phyloP scores from a whole-genome alignment of 495 filamentous ascomycete genomes.

The Margaritispora aquatica region DNA sequence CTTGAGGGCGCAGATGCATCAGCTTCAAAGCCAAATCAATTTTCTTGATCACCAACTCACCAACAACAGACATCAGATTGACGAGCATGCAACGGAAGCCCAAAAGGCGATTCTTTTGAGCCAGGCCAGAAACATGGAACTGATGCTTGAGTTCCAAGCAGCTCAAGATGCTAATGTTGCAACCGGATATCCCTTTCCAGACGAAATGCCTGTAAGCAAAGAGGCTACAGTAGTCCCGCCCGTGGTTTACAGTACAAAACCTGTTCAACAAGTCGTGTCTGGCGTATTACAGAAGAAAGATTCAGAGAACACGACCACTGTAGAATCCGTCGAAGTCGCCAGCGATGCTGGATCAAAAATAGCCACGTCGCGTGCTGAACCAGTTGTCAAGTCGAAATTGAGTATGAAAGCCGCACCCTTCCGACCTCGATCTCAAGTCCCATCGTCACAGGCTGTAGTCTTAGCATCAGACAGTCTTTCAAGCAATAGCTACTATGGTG shows the following conservation, averaged over 20 bases:
- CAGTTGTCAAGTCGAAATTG: conserved; percentile 13
- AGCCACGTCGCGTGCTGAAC: neutral
- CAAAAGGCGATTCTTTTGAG: conserved; percentile 9
- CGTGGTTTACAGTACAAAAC: neutral
- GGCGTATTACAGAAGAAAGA: neutral
- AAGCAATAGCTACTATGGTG: neutral
- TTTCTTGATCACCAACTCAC: conserved; percentile 40
- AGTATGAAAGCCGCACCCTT: conserved; percentile 23
- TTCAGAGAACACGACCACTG: neutral
- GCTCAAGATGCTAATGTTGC: conserved; percentile 3
- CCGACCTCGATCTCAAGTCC: conserved; percentile 21
- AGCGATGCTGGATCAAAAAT: neutral
- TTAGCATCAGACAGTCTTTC: neutral
- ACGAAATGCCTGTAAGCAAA: neutral
- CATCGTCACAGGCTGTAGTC: neutral
- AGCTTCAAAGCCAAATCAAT: conserved; percentile 30
- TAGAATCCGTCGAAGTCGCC: neutral
- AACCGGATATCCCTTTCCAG: neutral
- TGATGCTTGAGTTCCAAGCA: conserved; percentile 10
- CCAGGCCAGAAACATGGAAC: conserved; percentile 15
- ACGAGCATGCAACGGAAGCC: conserved; percentile 25
- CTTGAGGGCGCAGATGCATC: conserved; percentile 15
- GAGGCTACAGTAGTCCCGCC: neutral
- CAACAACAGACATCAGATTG: conserved; percentile 44
- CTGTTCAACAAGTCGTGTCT: neutral